Evolutionary conservation across 768 basidiomycete genomes (phyloP).

Genomic region (Mycena belliarum): DNA sequence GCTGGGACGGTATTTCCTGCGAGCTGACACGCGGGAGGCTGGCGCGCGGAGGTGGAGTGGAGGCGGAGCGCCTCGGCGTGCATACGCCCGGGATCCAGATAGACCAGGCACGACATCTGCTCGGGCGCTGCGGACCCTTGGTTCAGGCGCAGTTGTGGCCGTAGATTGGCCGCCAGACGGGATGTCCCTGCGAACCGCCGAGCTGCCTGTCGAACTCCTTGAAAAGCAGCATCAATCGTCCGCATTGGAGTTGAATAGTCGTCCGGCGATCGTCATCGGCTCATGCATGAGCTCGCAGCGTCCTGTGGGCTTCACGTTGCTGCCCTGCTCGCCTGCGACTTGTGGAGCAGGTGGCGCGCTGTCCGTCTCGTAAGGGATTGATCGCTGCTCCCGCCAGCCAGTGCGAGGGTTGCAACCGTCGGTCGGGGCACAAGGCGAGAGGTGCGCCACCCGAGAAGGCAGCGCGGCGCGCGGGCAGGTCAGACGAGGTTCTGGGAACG

Average conservation of each 20-base stretch:
- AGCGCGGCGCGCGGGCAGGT: too few relatives aligned
- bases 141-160: too few relatives aligned
- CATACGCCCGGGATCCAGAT: constrained; percentile 84
- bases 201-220: constrained; percentile 70
- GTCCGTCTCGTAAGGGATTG: constrained; percentile 68
- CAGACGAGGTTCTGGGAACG: too few relatives aligned
- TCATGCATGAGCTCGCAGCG: constrained; percentile 86
- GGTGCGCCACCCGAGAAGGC: too few relatives aligned
- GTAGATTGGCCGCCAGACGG: too few relatives aligned
- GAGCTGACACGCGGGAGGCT: constrained; percentile 80
- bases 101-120: constrained; percentile 71
- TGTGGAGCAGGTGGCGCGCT: constrained; percentile 78
- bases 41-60: constrained; percentile 79
- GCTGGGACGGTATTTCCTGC: too few relatives aligned
- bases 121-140: constrained; percentile 63
- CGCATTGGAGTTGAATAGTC: too few relatives aligned
- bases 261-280: constrained; percentile 91
- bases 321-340: constrained; percentile 76
- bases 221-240: too few relatives aligned
- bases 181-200: too few relatives aligned
- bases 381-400: too few relatives aligned
- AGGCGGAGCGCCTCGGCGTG: constrained; percentile 80
- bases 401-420: too few relatives aligned
- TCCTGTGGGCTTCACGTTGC: constrained; percentile 77
- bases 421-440: too few relatives aligned